Percentiles rank a stretch among this genome's conserved stretches.
Conservation (phyloP, 768 basidiomycete genomes). For the Phylloporus sp. region DNA sequence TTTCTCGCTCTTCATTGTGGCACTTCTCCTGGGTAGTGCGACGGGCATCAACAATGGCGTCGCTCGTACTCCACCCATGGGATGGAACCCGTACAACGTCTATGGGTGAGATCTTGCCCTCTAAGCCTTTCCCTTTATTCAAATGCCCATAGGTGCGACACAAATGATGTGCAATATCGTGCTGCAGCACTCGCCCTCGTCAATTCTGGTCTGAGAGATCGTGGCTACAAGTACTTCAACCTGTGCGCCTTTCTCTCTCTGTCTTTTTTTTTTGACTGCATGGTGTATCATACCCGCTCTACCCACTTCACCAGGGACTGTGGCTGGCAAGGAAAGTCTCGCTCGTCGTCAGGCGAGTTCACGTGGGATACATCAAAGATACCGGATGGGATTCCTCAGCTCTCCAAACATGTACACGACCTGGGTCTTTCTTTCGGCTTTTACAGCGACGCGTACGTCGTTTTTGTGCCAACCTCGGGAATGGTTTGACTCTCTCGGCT, state of each 20-base stretch:
- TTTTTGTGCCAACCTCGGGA: neutral
- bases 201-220: neutral
- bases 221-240: slow-evolving; percentile 9
- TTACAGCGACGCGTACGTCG: slow-evolving; percentile 13
- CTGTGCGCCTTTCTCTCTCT: slow-evolving; percentile 2
- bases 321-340: slow-evolving; percentile 16
- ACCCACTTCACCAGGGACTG: slow-evolving; percentile 6
- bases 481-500: neutral
- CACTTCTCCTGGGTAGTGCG: neutral
- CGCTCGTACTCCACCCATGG: slow-evolving; percentile 12
- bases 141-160: slow-evolving; percentile 1
- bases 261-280: neutral
- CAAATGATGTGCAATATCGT: slow-evolving; percentile 4
- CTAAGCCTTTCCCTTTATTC: neutral
- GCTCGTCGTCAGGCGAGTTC: slow-evolving; percentile 1
- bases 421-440: slow-evolving; percentile 8
- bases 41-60: slow-evolving; percentile 8
- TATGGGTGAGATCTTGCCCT: neutral
- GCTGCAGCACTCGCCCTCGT: slow-evolving; percentile 6
- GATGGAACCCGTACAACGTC: slow-evolving; percentile 17
- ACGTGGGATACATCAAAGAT: slow-evolving; percentile 8
- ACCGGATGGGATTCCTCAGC: slow-evolving; percentile 10
- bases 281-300: neutral
- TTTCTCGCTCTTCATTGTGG: neutral
- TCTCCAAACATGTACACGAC: slow-evolving; percentile 7